Conservation (phyloP, 768 basidiomycete species). For the Podaxis sp. region DNA sequence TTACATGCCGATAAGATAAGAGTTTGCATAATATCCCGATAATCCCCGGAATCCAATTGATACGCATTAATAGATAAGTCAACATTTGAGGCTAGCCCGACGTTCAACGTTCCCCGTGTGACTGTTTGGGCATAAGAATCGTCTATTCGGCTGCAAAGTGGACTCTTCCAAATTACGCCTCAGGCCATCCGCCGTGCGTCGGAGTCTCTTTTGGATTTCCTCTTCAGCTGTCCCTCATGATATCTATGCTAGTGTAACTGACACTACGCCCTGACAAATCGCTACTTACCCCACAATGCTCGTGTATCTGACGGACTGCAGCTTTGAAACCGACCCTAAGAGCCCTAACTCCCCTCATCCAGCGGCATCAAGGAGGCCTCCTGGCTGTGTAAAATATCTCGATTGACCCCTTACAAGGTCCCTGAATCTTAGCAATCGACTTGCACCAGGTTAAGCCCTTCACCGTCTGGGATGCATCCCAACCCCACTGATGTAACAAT, state of each 20-base stretch:
- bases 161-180: not conserved
- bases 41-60: too few relatives aligned
- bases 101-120: too few relatives aligned
- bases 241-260: not conserved
- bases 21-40: too few relatives aligned
- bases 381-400: not conserved
- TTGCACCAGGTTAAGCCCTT: not conserved
- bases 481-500: not conserved
- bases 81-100: too few relatives aligned
- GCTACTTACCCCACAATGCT: not conserved
- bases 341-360: not conserved
- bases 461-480: not conserved
- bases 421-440: not conserved
- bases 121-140: too few relatives aligned
- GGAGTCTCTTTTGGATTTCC: not conserved
- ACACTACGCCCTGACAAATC: not conserved
- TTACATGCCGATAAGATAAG: too few relatives aligned
- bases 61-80: too few relatives aligned
- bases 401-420: not conserved
- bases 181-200: not conserved
- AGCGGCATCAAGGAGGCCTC: not conserved
- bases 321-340: not conserved
- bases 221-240: not conserved
- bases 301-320: not conserved
- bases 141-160: too few relatives aligned